A percentile compares a stretch with the other conserved stretches of the same genome.
phyloP scores from a whole-genome alignment of 495 filamentous ascomycete genomes.

The Penicillium odoratum region DNA sequence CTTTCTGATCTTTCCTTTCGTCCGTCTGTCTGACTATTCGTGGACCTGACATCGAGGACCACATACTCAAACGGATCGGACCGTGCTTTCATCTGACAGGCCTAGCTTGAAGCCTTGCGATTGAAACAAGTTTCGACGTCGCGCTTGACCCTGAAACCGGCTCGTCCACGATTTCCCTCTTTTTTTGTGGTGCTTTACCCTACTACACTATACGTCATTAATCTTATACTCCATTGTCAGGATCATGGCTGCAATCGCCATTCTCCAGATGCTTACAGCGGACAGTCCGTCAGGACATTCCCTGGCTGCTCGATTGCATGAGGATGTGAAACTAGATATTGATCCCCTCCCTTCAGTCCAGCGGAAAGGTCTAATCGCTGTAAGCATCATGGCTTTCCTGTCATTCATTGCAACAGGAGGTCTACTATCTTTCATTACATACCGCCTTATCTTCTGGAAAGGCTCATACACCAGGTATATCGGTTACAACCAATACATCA shows the following conservation, averaged over 20 bases:
- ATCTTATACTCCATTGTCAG: neutral
- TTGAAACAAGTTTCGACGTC: slow-evolving; percentile 3
- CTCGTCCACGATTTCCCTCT: neutral
- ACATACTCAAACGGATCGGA: neutral
- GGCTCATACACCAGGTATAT: slow-evolving; percentile 45
- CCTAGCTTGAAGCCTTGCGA: neutral
- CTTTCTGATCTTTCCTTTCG: slow-evolving; percentile 3
- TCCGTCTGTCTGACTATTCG: slow-evolving; percentile 6
- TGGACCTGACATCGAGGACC: neutral
- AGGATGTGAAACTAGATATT: slow-evolving; percentile 24
- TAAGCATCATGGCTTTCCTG: slow-evolving; percentile 57
- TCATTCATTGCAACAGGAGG: slow-evolving; percentile 56
- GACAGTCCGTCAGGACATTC: slow-evolving; percentile 12
- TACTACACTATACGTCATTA: neutral
- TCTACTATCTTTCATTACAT: slow-evolving; percentile 58
- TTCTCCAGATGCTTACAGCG: slow-evolving; percentile 22
- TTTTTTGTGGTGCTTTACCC: neutral
- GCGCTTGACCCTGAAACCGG: neutral
- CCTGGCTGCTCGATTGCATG: slow-evolving; percentile 27
- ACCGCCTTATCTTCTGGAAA: slow-evolving; percentile 58
- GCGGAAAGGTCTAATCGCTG: slow-evolving; percentile 52
- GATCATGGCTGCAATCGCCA: slow-evolving; percentile 24
- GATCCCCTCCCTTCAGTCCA: slow-evolving; percentile 52
- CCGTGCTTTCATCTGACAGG: neutral
- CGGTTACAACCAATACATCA: slow-evolving; percentile 68